A percentile compares a stretch with the other conserved stretches of the same genome.
Conservation (phyloP, 176 grass and related monocot genomes). For the Zea mays region DNA sequence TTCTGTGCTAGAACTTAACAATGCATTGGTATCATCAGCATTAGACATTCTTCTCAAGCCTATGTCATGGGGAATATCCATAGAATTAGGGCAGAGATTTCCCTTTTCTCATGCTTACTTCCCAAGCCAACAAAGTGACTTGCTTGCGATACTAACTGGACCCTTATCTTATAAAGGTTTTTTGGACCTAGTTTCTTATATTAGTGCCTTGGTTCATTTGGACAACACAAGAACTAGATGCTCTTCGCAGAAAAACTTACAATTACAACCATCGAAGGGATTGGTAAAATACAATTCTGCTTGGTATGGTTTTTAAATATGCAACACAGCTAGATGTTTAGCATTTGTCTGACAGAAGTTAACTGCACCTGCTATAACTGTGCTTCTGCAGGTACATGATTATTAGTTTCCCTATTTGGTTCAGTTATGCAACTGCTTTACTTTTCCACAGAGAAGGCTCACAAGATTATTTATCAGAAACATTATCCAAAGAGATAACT, state of each 20-base stretch:
- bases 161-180: constrained; percentile 67
- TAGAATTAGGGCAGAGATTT: constrained; percentile 61
- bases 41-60: constrained; percentile 80
- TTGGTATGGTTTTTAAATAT: constrained; percentile 57
- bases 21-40: constrained; percentile 58
- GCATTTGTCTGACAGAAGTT: constrained; percentile 34
- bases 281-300: constrained; percentile 53
- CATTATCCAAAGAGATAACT: constrained; percentile 47
- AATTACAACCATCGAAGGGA: constrained; percentile 37
- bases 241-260: constrained; percentile 28
- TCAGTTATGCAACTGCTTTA: constrained; percentile 69
- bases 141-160: constrained; percentile 63
- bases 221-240: neutral
- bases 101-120: constrained; percentile 70
- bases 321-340: constrained; percentile 13
- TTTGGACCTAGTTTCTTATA: constrained; percentile 63
- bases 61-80: constrained; percentile 66
- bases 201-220: constrained; percentile 43
- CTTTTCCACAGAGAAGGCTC: constrained; percentile 58
- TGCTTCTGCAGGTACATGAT: constrained; percentile 63
- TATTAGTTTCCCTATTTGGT: constrained; percentile 76
- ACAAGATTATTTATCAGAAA: constrained; percentile 56
- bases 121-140: constrained; percentile 55
- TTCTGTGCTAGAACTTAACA: constrained; percentile 65
- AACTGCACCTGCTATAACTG: constrained; percentile 27